A percentile compares a stretch with the other conserved stretches of the same genome.
phyloP scores from a whole-genome alignment of 2,329 filamentous ascomycete species.

The Chaetomiaceae sp. region DNA sequence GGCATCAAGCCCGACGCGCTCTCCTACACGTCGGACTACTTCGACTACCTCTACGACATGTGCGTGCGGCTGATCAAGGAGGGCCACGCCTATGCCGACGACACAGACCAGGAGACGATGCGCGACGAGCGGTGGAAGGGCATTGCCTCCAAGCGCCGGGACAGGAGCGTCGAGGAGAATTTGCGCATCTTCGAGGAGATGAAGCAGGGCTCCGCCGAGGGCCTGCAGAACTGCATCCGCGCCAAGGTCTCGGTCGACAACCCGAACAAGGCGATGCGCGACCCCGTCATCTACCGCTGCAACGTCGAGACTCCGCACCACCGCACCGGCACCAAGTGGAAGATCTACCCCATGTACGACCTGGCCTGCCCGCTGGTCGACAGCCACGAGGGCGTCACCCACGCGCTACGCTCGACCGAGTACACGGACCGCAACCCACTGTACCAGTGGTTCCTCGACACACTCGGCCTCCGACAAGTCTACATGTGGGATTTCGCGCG shows the following conservation, averaged over 20 bases:
- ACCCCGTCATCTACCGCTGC: slow-evolving; percentile 96
- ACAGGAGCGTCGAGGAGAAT: slow-evolving; percentile 74
- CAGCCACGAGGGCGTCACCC: slow-evolving; percentile 73
- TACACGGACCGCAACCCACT: slow-evolving; percentile 83
- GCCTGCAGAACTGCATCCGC: slow-evolving; percentile 81
- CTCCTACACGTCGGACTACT: slow-evolving; percentile 93
- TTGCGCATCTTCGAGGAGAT: slow-evolving; percentile 86
- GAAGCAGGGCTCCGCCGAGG: slow-evolving; percentile 77
- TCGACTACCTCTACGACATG: slow-evolving; percentile 83
- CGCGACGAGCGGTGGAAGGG: slow-evolving; percentile 77
- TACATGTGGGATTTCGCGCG: slow-evolving; percentile 80
- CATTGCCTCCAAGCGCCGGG: slow-evolving; percentile 72
- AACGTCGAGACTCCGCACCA: slow-evolving; percentile 65
- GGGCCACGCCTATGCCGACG: slow-evolving; percentile 88
- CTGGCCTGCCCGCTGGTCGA: slow-evolving; percentile 80
- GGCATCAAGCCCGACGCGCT: slow-evolving; percentile 83
- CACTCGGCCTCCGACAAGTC: slow-evolving; percentile 66
- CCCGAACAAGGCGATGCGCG: slow-evolving; percentile 90
- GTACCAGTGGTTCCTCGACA: slow-evolving; percentile 79
- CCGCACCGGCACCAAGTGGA: slow-evolving; percentile 72
- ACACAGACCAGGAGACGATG: slow-evolving; percentile 88
- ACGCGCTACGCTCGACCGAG: slow-evolving; percentile 77
- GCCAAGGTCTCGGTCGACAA: slow-evolving; percentile 90
- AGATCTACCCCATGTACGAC: slow-evolving; percentile 83
- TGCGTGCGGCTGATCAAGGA: slow-evolving; percentile 78